Evolutionary conservation across 305 asterid species (phyloP), one percentile per base, ranked within the genome.

Genomic region (Plantago coronopus): DNA sequence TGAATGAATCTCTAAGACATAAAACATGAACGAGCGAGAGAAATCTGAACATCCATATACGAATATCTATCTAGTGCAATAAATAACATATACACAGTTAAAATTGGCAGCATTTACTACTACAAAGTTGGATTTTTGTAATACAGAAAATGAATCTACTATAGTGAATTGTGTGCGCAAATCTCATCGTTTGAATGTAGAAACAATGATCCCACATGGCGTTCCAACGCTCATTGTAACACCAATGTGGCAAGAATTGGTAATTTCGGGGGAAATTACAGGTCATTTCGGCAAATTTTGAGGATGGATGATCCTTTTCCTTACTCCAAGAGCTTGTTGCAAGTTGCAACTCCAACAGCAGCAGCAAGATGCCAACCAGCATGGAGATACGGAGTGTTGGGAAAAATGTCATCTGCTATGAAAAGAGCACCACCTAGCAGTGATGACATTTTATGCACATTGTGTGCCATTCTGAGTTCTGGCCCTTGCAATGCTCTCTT

Each of bases 301-400:
- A 58, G 43, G 17, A 57, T 51, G 48, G 55, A 46, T 21, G 34
- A 55, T 20, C 65, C 20, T 34, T 46, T 15, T 51, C 37, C 13
- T 57, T 78, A 80, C 56, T 81, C 79, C 57, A 89, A 72, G 62
- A 89, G 95, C 69, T 86, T 86, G 84, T 89, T 89, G 70, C 91
- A 86, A 62, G 97, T 83, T 73, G 78, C 57, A 25, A 89, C 94
- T 48, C 95, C 95, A 48, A 84, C 58, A 57, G 97, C 95, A 75
- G 97, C 97, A 59, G 97, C 95, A 68, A 89, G 82, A 75, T 86
- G 97, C 97, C 97, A 89, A 64, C 86, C 95, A 59, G 95, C 95
- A 72, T 89, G 97, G 27, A 89, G 79, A 63, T 68, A 89, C 31
- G 97, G 95, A 51, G 95, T 78, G 57, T 84, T 73, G 13, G 95